Evolutionary conservation across 345 rosid genomes (phyloP).

Genomic region (Aethionema arabicum): DNA sequence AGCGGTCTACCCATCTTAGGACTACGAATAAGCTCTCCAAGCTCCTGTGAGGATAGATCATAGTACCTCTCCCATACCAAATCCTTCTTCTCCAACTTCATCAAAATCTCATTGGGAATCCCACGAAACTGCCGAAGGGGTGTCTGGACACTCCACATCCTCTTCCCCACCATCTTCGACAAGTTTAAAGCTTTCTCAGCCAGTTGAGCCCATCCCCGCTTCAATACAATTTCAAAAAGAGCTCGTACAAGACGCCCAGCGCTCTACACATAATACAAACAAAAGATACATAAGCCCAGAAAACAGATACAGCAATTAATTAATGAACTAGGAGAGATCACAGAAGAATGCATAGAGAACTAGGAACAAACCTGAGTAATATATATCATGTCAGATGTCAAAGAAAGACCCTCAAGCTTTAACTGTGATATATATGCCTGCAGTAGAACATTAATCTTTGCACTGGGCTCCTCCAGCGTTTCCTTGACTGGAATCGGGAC

Average conservation of each 20-base stretch:
- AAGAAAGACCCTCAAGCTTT: conserved; percentile 94
- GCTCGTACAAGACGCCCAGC: conserved; percentile 95
- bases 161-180: conserved; percentile 89
- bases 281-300: conserved; percentile 25
- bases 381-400: conserved; percentile 92
- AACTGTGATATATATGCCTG: conserved; percentile 96
- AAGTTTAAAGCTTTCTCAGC: conserved; percentile 89
- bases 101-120: conserved; percentile 75
- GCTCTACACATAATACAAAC: conserved; percentile 46
- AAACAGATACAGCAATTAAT: conserved; percentile 11
- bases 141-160: conserved; percentile 98
- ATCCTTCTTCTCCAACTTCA: conserved; percentile 93
- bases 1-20: conserved; percentile 88
- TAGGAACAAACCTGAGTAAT: conserved; percentile 71
- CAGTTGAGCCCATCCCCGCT: conserved; percentile 93
- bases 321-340: conserved; percentile 11
- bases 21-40: conserved; percentile 85
- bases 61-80: conserved; percentile 97
- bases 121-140: conserved; percentile 88
- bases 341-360: conserved; percentile 6
- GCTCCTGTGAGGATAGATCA: conserved; percentile 85
- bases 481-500: conserved; percentile 97
- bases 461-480: conserved; percentile 93
- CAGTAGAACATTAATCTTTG: conserved; percentile 89
- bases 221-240: conserved; percentile 87